Percentiles rank a stretch among this genome's conserved stretches.
Conservation (phyloP, 2,329 filamentous ascomycete genomes). For the Ophiostoma sp. region DNA sequence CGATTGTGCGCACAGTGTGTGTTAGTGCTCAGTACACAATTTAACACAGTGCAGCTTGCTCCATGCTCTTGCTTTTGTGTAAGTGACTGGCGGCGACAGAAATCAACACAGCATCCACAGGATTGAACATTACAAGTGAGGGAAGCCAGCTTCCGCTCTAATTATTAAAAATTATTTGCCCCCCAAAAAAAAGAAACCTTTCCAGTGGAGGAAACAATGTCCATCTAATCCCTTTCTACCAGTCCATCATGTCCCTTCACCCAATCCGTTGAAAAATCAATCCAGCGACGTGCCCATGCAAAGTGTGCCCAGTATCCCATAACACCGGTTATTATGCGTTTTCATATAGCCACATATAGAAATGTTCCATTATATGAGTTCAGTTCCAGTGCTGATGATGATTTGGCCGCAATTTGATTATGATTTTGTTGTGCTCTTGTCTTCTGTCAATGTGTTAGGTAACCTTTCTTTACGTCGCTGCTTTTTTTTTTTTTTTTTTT, state of each 20-base stretch:
- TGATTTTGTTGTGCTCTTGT: conserved; percentile 21
- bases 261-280: neutral
- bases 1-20: neutral
- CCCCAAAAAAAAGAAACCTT: neutral
- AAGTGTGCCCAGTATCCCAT: neutral
- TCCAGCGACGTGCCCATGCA: conserved; percentile 7
- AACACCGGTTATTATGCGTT: neutral
- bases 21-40: neutral
- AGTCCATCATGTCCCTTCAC: neutral
- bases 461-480: neutral
- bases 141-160: conserved; percentile 9
- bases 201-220: neutral
- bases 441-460: conserved; percentile 17
- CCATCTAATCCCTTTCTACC: neutral
- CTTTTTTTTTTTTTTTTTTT: neutral
- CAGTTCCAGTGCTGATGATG: neutral
- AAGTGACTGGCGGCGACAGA: neutral
- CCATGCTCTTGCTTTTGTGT: neutral
- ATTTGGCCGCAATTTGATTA: neutral
- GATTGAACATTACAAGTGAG: neutral
- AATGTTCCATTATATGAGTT: no score
- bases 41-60: neutral
- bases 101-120: neutral
- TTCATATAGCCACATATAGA: neutral
- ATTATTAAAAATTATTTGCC: neutral